Evolutionary conservation across 768 basidiomycete species (phyloP).

Genomic region (Xanthoconium stramineum): DNA sequence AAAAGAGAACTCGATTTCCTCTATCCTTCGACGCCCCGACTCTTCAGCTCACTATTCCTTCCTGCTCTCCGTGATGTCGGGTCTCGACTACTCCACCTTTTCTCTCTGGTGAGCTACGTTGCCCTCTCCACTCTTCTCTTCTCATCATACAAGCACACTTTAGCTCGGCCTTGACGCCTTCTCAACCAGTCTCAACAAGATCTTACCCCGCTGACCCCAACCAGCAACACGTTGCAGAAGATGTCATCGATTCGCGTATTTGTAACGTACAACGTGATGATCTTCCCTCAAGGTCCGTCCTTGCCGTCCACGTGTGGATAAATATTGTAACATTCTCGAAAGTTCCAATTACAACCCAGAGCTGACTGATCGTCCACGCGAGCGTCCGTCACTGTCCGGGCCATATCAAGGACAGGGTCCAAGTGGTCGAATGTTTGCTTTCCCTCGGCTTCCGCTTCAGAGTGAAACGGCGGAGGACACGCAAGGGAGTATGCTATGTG

Average conservation of each 20-base stretch:
- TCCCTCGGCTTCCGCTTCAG: slow-evolving; percentile 8
- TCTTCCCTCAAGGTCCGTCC: slow-evolving; percentile 34
- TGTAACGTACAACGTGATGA: slow-evolving; percentile 30
- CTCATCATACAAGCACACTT: slow-evolving; percentile 3
- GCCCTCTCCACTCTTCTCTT: background rate
- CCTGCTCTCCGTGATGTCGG: slow-evolving; percentile 16
- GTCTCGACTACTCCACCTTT: slow-evolving; percentile 28
- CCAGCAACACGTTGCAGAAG: slow-evolving; percentile 27
- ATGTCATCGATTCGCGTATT: slow-evolving; percentile 29
- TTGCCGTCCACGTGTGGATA: slow-evolving; percentile 24
- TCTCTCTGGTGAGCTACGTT: slow-evolving; percentile 20
- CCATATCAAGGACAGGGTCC: slow-evolving; percentile 23
- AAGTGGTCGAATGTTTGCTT: slow-evolving; percentile 3
- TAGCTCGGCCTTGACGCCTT: slow-evolving; percentile 29
- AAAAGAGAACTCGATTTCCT: slow-evolving; percentile 20
- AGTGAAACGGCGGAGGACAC: slow-evolving; percentile 22
- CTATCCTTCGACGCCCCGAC: slow-evolving; percentile 4
- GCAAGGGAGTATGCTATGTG: slow-evolving; percentile 23
- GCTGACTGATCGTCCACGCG: slow-evolving; percentile 24
- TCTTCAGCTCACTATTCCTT: background rate
- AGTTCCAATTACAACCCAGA: slow-evolving; percentile 20
- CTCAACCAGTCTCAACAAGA: slow-evolving; percentile 19
- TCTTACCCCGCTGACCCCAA: slow-evolving; percentile 29
- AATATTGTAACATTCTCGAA: slow-evolving; percentile 10
- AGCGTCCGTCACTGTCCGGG: slow-evolving; percentile 12